Percentiles rank a stretch among this genome's conserved stretches.
These are phyloP conservation scores for Vaucheria bursata DNA, from an alignment of 352 stramenopile genomes.

Conservation along the genomic window DNA sequence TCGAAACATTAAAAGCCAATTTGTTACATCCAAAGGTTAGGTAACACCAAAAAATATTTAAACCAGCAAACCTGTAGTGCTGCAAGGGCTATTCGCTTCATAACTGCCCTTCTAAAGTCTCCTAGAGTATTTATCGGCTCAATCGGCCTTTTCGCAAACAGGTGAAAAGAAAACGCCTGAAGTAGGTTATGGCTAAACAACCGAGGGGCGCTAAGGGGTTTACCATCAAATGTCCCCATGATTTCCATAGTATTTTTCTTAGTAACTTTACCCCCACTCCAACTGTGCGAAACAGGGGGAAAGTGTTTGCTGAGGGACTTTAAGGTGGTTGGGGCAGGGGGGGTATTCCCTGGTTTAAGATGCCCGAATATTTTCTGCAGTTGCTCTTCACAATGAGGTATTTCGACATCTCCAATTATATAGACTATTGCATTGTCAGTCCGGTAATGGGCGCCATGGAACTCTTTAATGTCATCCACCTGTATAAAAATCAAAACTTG, in stretches of 20 bases:
- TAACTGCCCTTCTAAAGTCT: conserved; percentile 60
- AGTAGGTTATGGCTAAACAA: conserved; percentile 64
- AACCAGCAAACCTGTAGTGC: conserved; percentile 66
- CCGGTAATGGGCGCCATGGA: conserved; percentile 71
- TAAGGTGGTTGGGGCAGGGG: conserved; percentile 49
- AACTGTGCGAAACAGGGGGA: conserved; percentile 69
- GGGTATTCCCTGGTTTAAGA: conserved; percentile 57
- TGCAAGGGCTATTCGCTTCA: conserved; percentile 63
- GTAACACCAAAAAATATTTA: too few relatives aligned
- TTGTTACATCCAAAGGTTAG: too few relatives aligned
- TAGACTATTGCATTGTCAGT: conserved; percentile 72
- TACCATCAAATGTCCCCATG: conserved; percentile 31
- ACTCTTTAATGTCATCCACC: conserved; percentile 68
- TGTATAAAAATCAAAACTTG: too few relatives aligned
- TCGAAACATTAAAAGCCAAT: too few relatives aligned
- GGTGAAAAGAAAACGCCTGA: conserved; percentile 71
- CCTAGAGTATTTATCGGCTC: conserved; percentile 61
- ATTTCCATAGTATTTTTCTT: conserved; percentile 46
- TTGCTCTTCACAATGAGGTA: conserved; percentile 56
- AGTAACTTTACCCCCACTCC: conserved; percentile 55
- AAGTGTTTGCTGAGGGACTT: conserved; percentile 71
- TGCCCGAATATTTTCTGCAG: conserved; percentile 70
- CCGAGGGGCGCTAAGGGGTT: conserved; percentile 20
- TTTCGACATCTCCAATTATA: conserved; percentile 58
- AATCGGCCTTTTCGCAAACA: conserved; percentile 73